Conservation (phyloP, 176 grass and related monocot genomes). For the Otatea glauca region DNA sequence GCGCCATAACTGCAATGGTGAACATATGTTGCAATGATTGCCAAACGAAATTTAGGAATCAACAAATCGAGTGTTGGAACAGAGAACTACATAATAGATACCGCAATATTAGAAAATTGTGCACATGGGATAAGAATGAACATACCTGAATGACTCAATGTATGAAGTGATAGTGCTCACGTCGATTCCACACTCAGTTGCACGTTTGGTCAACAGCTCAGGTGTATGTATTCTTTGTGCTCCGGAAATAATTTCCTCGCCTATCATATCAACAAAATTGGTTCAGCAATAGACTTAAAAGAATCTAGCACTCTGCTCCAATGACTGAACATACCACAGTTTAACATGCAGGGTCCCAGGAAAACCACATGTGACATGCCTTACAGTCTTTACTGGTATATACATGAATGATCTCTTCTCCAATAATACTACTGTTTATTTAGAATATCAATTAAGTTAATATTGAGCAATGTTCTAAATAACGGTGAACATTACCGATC, state of each 20-base stretch:
- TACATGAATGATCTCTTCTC: background rate
- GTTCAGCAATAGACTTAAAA: background rate
- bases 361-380: background rate
- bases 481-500: no score
- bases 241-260: slow-evolving; percentile 94
- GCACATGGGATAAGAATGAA: background rate
- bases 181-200: slow-evolving; percentile 82
- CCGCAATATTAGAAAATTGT: background rate
- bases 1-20: slow-evolving; percentile 53
- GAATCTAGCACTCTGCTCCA: background rate
- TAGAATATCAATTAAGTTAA: no score
- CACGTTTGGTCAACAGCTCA: slow-evolving; percentile 74
- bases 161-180: slow-evolving; percentile 73
- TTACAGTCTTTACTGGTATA: background rate
- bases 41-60: background rate
- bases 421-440: background rate
- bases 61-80: background rate
- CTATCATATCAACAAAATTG: slow-evolving; percentile 33
- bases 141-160: slow-evolving; percentile 84
- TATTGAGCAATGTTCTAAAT: no score
- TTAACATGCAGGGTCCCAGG: background rate
- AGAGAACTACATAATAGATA: background rate
- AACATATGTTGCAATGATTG: slow-evolving; percentile 1
- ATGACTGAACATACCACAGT: background rate
- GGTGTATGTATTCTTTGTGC: slow-evolving; percentile 88